Conservation (phyloP, 2,329 filamentous ascomycete genomes). For the Phialophora chinensis region DNA sequence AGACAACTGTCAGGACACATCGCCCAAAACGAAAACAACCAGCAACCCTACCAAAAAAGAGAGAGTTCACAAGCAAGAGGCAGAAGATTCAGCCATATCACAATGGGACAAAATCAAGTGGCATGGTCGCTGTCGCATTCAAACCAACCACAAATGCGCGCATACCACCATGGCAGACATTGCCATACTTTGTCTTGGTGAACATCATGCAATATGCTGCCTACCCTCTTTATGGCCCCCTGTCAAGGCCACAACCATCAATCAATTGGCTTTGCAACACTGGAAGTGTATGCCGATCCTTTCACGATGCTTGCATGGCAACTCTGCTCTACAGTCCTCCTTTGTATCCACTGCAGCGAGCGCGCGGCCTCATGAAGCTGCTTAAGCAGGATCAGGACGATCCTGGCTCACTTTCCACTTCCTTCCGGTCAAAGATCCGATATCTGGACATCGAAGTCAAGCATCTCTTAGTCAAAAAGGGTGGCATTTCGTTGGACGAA, state of each 20-base stretch:
- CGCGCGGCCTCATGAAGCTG: slow-evolving; percentile 57
- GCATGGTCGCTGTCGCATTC: background rate
- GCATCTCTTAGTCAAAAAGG: slow-evolving; percentile 60
- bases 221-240: slow-evolving; percentile 60
- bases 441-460: slow-evolving; percentile 72
- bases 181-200: slow-evolving; percentile 72
- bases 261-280: slow-evolving; percentile 69
- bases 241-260: slow-evolving; percentile 51
- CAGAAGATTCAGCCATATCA: slow-evolving; percentile 19
- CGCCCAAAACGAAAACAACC: background rate
- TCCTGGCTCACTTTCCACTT: slow-evolving; percentile 43
- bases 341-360: slow-evolving; percentile 60
- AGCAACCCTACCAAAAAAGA: slow-evolving; percentile 5
- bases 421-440: slow-evolving; percentile 75
- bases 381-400: slow-evolving; percentile 60
- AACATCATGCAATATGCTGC: slow-evolving; percentile 74
- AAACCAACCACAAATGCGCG: slow-evolving; percentile 8
- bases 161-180: slow-evolving; percentile 63
- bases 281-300: slow-evolving; percentile 67
- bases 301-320: slow-evolving; percentile 74
- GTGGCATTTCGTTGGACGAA: slow-evolving; percentile 61
- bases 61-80: slow-evolving; percentile 24
- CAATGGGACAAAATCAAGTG: background rate
- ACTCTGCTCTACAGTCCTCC: slow-evolving; percentile 74
- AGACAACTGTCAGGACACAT: slow-evolving; percentile 13